These are phyloP conservation scores for Aphelidium insulamus DNA, from an alignment of 371 early-diverging fungal genomes.

Conservation along the genomic window DNA sequence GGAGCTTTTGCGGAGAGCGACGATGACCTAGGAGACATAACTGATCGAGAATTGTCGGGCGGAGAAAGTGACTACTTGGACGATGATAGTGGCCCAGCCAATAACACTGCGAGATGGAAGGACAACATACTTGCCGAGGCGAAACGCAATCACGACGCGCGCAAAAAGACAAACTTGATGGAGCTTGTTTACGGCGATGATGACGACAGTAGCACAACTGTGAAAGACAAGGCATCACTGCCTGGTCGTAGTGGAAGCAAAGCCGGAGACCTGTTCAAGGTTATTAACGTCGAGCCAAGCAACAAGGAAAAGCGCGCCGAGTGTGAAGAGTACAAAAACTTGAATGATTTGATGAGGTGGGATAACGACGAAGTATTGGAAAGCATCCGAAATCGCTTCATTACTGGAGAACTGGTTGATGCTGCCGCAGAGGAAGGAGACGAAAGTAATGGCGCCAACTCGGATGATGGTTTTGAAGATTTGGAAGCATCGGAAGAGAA, in stretches of 20 bases:
- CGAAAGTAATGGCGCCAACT: constrained; percentile 13
- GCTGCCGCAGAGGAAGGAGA: constrained; percentile 16
- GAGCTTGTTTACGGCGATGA: constrained; percentile 46
- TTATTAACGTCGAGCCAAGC: background rate
- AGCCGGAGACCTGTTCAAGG: background rate
- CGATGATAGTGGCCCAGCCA: constrained; percentile 19
- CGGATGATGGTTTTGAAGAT: constrained; percentile 65
- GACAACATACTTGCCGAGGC: no score
- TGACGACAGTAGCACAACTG: no score
- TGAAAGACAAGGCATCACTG: no score
- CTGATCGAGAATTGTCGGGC: background rate
- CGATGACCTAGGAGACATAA: constrained; percentile 1
- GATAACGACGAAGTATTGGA: constrained; percentile 48
- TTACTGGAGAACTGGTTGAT: constrained; percentile 43
- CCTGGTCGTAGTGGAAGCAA: no score
- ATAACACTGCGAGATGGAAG: no score
- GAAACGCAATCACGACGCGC: no score
- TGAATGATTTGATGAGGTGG: constrained; percentile 35
- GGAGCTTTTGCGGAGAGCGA: constrained; percentile 1
- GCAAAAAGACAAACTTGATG: constrained; percentile 38
- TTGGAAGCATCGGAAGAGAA: constrained; percentile 37
- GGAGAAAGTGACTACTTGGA: constrained; percentile 7
- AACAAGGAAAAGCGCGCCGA: constrained; percentile 9
- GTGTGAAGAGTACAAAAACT: constrained; percentile 7
- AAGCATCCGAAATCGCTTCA: constrained; percentile 49